A percentile compares a stretch with the other conserved stretches of the same genome.
Conservation (phyloP, 2,329 filamentous ascomycete genomes). For the Cercospora brassicicola region DNA sequence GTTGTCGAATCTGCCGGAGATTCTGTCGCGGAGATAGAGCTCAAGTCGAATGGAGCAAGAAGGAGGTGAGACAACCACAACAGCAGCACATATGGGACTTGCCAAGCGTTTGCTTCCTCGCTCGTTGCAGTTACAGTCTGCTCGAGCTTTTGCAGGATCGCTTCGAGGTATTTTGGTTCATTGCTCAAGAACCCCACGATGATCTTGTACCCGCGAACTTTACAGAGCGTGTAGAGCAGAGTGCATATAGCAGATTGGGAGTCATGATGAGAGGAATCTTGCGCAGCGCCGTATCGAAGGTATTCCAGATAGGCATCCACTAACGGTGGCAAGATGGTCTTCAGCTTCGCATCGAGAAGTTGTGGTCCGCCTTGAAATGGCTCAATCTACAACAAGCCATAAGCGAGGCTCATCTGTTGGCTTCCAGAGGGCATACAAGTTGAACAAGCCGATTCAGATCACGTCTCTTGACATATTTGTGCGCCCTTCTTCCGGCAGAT, state of each 20-base stretch:
- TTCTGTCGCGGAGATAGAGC: conserved; percentile 66
- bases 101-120: conserved; percentile 57
- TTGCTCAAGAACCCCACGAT: conserved; percentile 88
- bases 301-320: conserved; percentile 73
- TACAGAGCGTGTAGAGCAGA: conserved; percentile 87
- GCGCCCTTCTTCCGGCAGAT: conserved; percentile 33
- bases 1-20: conserved; percentile 29
- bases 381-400: conserved; percentile 59
- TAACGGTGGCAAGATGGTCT: conserved; percentile 70
- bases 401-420: conserved; percentile 14
- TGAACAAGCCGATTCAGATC: conserved; percentile 45
- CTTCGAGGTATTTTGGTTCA: conserved; percentile 80
- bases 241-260: conserved; percentile 71
- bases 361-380: conserved; percentile 95
- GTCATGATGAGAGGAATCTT: conserved; percentile 28
- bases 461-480: conserved; percentile 41
- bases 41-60: conserved; percentile 81
- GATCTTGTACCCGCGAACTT: conserved; percentile 90
- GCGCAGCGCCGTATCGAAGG: conserved; percentile 41
- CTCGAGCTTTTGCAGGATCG: conserved; percentile 74
- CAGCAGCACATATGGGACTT: conserved; percentile 82
- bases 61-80: conserved; percentile 67
- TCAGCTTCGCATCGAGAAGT: conserved; percentile 80
- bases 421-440: conserved; percentile 32
- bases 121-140: conserved; percentile 45